Conservation (phyloP, 805 yeast species). For the Candida easanensis region DNA sequence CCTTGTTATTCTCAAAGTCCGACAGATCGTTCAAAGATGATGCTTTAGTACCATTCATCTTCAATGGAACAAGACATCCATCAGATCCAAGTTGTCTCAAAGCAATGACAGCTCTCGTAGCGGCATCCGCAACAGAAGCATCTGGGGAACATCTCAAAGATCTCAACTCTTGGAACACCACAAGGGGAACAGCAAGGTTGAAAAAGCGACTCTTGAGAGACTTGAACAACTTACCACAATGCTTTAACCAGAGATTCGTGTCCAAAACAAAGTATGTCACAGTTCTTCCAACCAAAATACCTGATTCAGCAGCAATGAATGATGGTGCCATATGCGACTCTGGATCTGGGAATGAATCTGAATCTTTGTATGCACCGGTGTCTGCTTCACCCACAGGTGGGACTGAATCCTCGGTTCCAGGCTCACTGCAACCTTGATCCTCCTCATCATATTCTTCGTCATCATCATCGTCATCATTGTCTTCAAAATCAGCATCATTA, state of each 20-base stretch:
- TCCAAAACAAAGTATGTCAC: constrained; percentile 46
- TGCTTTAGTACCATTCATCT: constrained; percentile 70
- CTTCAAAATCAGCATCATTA: constrained; percentile 16
- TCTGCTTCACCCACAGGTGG: not conserved
- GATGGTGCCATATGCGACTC: constrained; percentile 2
- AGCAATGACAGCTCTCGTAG: constrained; percentile 75
- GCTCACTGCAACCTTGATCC: not conserved
- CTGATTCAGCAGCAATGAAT: constrained; percentile 14
- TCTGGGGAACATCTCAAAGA: constrained; percentile 69
- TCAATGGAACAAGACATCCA: constrained; percentile 52
- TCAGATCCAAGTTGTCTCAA: constrained; percentile 63
- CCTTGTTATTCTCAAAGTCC: constrained; percentile 69
- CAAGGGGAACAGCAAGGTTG: constrained; percentile 62
- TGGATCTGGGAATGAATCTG: not conserved
- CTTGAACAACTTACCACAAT: constrained; percentile 73
- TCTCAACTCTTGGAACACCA: constrained; percentile 75
- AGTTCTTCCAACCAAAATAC: constrained; percentile 12
- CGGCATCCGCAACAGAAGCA: constrained; percentile 73
- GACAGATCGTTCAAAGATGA: constrained; percentile 66
- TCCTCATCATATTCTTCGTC: not conserved
- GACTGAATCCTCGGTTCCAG: constrained; percentile 1
- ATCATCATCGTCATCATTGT: constrained; percentile 6
- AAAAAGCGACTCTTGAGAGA: constrained; percentile 59
- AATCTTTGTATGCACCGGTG: not conserved
- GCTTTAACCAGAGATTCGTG: constrained; percentile 79